Conservation (phyloP, 495 filamentous ascomycete species). For the Lichenothelia convexa region DNA sequence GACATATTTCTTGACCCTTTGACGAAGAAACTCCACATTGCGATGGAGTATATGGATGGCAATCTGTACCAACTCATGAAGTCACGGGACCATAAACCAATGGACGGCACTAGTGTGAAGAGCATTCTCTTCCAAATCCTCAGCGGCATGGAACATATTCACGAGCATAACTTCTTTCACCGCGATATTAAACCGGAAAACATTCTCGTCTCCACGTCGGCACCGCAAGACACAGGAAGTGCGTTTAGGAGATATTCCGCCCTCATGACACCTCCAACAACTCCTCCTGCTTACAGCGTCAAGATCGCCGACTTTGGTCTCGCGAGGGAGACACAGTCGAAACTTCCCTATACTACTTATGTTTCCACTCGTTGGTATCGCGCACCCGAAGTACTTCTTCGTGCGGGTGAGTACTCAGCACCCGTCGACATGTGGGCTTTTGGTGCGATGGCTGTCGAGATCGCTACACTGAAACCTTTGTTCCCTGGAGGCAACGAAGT, state of each 20-base stretch:
- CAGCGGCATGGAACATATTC: constrained; percentile 89
- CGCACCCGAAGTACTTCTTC: constrained; percentile 83
- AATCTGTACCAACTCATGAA: constrained; percentile 99
- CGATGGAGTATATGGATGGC: constrained; percentile 99
- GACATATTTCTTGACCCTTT: constrained; percentile 98
- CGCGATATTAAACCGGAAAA: constrained; percentile 99
- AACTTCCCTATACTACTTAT: constrained; percentile 92
- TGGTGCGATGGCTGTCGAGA: constrained; percentile 98
- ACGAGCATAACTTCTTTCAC: constrained; percentile 94
- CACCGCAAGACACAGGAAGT: constrained; percentile 55
- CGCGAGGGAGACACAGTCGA: constrained; percentile 93
- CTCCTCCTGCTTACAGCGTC: constrained; percentile 81
- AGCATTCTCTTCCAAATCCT: constrained; percentile 96
- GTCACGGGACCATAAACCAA: constrained; percentile 76
- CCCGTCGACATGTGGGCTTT: constrained; percentile 98
- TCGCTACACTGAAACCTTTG: constrained; percentile 89
- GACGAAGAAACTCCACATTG: constrained; percentile 89
- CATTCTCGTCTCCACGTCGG: constrained; percentile 88
- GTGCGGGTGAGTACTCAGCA: constrained; percentile 92
- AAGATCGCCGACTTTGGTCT: constrained; percentile 99
- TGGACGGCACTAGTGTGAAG: constrained; percentile 86
- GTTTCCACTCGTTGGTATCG: constrained; percentile 98
- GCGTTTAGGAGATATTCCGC: constrained; percentile 84
- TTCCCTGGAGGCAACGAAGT: constrained; percentile 98
- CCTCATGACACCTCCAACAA: constrained; percentile 84